Base-by-base conservation (phyloP, 768 basidiomycete genomes). In the Trametes punicea region DNA sequence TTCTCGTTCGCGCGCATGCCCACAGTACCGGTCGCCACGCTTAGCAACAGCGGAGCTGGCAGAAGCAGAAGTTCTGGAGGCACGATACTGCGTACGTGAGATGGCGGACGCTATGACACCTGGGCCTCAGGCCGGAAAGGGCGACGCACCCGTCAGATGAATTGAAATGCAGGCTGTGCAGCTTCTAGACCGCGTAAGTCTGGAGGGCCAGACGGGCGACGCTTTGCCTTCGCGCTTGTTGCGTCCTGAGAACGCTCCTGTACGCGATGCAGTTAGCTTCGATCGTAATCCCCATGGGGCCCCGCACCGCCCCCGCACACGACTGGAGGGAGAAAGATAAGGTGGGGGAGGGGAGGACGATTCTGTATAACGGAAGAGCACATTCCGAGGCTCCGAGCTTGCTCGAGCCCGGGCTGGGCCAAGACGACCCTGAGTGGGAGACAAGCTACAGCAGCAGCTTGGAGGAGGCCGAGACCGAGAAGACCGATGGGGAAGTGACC, bases 1-100 rank as follows among this genome's bases (percentile, higher is more conserved):
- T 79, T 69, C 55, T 79, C 75, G 72, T 93, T 93, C 49, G 80
- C 72, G 53, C 75, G 78, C 90, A 93, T 92, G 29, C 25, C 46
- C 27, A 2, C 26, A 18, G 26, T 29, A 18, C 34, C 2, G 2
- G 9, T 36, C n/a, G 34, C 34, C n/a, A 15, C 15, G 36, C 5
- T 9, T n/a, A 18, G n/a, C n/a, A 23, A n/a, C 1, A 41, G 34
- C 33, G n/a, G 16, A 11, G 20, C 29, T n/a, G 30, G 16, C 20
- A 47, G n/a, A n/a, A n/a, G n/a, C n/a, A 30, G 25, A 36, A 45
- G 25, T 45, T 45, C 41, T 31, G 51, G 42, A 42, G 51, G 26
- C 2, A 7, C 30, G 26, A 39, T 44, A 20, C 26, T 33, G 6
- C 25, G 44, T 30, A n/a, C 11, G 25, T 46, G 34, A 15, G 31